A percentile compares a stretch with the other conserved stretches of the same genome.
phyloP scores from a whole-genome alignment of 768 basidiomycete genomes.

The Leccinum disarticulatum region DNA sequence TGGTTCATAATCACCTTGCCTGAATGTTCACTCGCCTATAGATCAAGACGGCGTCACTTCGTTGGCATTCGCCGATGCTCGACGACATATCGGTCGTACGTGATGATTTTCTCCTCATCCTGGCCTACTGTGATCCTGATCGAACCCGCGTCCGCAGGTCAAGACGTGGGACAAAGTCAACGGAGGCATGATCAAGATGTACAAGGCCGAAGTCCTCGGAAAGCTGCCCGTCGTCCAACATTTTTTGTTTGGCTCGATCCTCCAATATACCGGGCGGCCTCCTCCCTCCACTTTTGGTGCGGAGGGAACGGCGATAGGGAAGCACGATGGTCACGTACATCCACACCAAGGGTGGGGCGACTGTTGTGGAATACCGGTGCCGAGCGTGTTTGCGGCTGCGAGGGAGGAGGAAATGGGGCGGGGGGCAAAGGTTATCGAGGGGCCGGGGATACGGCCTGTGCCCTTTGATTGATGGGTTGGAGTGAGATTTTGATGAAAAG shows the following conservation, averaged over 20 bases:
- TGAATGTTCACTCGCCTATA: no score
- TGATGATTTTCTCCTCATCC: no score
- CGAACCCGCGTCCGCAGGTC: conserved; percentile 40
- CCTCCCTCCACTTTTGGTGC: conserved; percentile 31
- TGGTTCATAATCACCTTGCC: no score
- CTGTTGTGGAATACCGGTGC: conserved; percentile 89
- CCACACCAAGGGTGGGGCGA: conserved; percentile 75
- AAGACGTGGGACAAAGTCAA: conserved; percentile 98
- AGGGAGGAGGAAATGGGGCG: conserved; percentile 33
- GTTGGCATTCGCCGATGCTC: no score
- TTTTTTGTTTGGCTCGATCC: conserved; percentile 87
- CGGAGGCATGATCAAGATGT: conserved; percentile 97
- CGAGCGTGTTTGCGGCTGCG: conserved; percentile 78
- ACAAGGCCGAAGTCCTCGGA: conserved; percentile 88
- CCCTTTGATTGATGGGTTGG: conserved; percentile 70
- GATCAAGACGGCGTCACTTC: no score
- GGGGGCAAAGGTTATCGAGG: conserved; percentile 41
- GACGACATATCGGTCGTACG: no score
- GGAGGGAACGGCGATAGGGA: conserved; percentile 6
- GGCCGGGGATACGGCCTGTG: conserved; percentile 70
- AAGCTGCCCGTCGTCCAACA: conserved; percentile 97
- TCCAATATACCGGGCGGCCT: conserved; percentile 63
- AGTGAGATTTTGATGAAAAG: no score
- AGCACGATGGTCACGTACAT: conserved; percentile 32
- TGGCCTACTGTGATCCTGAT: not conserved